These are phyloP conservation scores for Pseudogymnoascus sp. DNA, from an alignment of 2,329 filamentous ascomycete genomes.

Conservation along the genomic window DNA sequence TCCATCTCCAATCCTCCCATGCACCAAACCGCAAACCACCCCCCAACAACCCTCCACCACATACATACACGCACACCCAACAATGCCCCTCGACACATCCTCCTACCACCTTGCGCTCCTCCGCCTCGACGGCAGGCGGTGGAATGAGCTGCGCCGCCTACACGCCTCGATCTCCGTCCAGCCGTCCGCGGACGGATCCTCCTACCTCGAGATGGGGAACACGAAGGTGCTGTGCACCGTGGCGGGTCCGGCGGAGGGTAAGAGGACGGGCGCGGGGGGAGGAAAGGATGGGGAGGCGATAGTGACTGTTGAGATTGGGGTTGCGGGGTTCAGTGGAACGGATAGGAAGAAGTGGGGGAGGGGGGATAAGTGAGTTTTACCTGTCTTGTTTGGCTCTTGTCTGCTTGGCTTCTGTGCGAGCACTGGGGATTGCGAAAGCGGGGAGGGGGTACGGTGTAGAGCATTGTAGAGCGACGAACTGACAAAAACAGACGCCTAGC, in stretches of 20 bases:
- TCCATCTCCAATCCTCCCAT: constrained; percentile 4
- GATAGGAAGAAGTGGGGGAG: constrained; percentile 71
- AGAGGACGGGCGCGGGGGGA: constrained; percentile 36
- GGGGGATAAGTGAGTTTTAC: constrained; percentile 61
- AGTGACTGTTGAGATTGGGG: constrained; percentile 71
- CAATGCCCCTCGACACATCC: constrained; percentile 90
- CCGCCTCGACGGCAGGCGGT: constrained; percentile 76
- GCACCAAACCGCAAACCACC: not conserved
- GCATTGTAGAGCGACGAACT: not conserved
- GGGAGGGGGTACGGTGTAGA: not conserved
- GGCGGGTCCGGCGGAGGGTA: constrained; percentile 69
- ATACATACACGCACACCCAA: constrained; percentile 15
- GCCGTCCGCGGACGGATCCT: constrained; percentile 83
- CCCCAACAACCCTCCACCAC: not conserved
- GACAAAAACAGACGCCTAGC: constrained; percentile 55
- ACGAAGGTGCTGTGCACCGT: constrained; percentile 95
- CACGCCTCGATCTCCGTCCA: constrained; percentile 88
- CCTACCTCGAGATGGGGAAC: constrained; percentile 94
- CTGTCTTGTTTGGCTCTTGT: not conserved
- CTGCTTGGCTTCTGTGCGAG: not conserved
- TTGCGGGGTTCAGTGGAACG: constrained; percentile 81
- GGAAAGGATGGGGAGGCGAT: constrained; percentile 44
- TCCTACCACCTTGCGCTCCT: constrained; percentile 82
- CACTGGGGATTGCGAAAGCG: too few species aligned
- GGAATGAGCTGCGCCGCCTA: constrained; percentile 91